These are phyloP conservation scores for Hygrophoropsis aurantiaca DNA, from an alignment of 768 basidiomycete genomes.

Conservation along the genomic window DNA sequence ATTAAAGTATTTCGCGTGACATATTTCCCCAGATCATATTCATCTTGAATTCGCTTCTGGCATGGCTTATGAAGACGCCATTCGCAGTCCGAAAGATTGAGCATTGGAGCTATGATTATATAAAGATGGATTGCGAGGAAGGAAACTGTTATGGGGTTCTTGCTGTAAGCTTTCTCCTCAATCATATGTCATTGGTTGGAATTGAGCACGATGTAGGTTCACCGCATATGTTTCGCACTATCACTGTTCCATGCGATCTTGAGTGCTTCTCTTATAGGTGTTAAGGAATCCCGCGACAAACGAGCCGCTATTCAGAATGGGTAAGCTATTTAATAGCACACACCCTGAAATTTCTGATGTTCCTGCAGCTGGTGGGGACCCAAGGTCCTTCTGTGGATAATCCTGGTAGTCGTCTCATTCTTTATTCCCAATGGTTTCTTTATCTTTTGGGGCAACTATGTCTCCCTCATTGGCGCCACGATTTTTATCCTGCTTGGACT, in stretches of 20 bases:
- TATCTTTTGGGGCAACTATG: conserved; percentile 96
- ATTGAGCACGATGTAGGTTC: conserved; percentile 53
- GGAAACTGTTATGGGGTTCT: conserved; percentile 96
- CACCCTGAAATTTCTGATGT: neutral
- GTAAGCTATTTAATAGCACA: conserved; percentile 39
- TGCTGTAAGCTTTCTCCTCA: conserved; percentile 58
- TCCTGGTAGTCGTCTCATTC: conserved; percentile 81
- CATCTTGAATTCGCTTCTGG: conserved; percentile 90
- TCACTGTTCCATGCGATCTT: conserved; percentile 85
- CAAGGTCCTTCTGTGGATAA: conserved; percentile 86
- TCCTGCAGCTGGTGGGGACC: conserved; percentile 93
- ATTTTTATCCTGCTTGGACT: conserved; percentile 96
- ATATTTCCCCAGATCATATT: conserved; percentile 77
- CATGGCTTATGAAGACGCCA: conserved; percentile 95
- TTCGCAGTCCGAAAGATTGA: conserved; percentile 83
- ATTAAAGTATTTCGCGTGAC: neutral
- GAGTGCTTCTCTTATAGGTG: conserved; percentile 76
- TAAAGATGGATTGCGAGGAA: conserved; percentile 94
- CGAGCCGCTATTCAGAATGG: conserved; percentile 97
- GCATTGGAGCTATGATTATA: conserved; percentile 93
- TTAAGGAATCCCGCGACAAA: conserved; percentile 88
- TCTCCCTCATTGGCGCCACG: conserved; percentile 88
- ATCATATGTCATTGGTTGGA: neutral
- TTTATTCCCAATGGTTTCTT: conserved; percentile 97
- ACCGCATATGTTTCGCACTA: conserved; percentile 95